Conservation (phyloP, 352 stramenopile species). For the Phytophthora constricta region DNA sequence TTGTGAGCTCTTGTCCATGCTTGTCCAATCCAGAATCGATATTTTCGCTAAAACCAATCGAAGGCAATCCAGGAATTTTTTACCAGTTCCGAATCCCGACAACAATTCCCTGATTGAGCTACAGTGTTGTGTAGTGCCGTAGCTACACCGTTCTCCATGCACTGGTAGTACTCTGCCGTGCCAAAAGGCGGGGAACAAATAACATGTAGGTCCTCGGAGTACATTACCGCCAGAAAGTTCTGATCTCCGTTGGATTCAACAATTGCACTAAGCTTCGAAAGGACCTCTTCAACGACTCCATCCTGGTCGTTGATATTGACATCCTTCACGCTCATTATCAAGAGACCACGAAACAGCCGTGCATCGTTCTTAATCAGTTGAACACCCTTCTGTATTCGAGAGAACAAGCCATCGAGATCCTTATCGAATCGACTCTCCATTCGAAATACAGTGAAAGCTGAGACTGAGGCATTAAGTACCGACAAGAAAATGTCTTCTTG, state of each 20-base stretch:
- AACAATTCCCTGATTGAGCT: not conserved
- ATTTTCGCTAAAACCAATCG: constrained; percentile 68
- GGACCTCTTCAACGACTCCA: constrained; percentile 58
- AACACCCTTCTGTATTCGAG: constrained; percentile 67
- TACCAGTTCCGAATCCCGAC: constrained; percentile 43
- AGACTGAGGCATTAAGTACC: constrained; percentile 71
- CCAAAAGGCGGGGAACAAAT: too few relatives aligned
- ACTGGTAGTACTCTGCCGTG: constrained; percentile 60
- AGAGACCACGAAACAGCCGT: constrained; percentile 54
- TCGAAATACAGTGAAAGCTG: constrained; percentile 72
- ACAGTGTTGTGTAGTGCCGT: constrained; percentile 2
- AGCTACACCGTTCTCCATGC: constrained; percentile 29
- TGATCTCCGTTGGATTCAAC: constrained; percentile 50
- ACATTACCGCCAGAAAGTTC: constrained; percentile 77
- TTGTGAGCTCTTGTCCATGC: constrained; percentile 52
- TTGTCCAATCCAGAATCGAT: constrained; percentile 74
- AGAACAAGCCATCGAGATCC: constrained; percentile 69
- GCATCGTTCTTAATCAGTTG: constrained; percentile 64
- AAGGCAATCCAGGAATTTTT: constrained; percentile 63
- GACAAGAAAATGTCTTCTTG: constrained; percentile 79
- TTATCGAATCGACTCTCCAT: constrained; percentile 83
- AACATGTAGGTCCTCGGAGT: constrained; percentile 58
- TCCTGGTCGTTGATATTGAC: constrained; percentile 70
- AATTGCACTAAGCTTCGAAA: constrained; percentile 49
- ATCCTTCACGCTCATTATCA: constrained; percentile 76